Conservation (phyloP, 2,329 filamentous ascomycete genomes). For the Aspergillus sclerotialis region DNA sequence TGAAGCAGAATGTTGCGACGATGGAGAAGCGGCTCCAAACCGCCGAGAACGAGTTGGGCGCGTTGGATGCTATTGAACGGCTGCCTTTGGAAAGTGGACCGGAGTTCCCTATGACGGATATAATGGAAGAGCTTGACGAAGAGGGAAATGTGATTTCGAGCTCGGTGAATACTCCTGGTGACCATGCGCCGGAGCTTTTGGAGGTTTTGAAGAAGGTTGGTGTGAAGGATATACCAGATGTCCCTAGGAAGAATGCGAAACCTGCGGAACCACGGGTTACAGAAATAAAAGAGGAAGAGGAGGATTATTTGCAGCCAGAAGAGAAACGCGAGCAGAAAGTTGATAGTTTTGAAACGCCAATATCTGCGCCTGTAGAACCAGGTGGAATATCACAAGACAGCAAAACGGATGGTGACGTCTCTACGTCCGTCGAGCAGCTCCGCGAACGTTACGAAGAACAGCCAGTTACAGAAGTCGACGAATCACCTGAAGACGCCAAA, state of each 20-base stretch:
- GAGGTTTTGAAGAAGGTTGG: slow-evolving; percentile 74
- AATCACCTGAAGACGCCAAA: slow-evolving; percentile 71
- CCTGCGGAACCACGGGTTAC: background rate
- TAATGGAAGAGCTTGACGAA: slow-evolving; percentile 86
- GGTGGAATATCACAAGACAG: slow-evolving; percentile 4
- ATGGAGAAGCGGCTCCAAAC: slow-evolving; percentile 65
- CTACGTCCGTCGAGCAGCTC: slow-evolving; percentile 8
- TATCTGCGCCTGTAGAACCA: slow-evolving; percentile 1
- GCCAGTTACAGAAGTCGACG: slow-evolving; percentile 62
- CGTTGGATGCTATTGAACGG: slow-evolving; percentile 53
- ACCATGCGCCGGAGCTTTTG: slow-evolving; percentile 59
- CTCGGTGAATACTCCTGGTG: slow-evolving; percentile 59
- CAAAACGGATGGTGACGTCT: slow-evolving; percentile 3
- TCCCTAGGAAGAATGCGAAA: slow-evolving; percentile 3
- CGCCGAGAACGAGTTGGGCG: slow-evolving; percentile 60
- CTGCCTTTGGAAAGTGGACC: slow-evolving; percentile 60
- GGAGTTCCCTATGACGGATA: slow-evolving; percentile 72
- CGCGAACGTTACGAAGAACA: slow-evolving; percentile 16
- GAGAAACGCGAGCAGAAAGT: background rate
- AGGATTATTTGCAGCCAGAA: background rate
- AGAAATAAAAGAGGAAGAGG: slow-evolving; percentile 3
- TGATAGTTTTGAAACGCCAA: background rate
- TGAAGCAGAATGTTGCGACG: slow-evolving; percentile 69
- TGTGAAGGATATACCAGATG: slow-evolving; percentile 44
- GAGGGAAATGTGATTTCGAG: slow-evolving; percentile 74